A percentile compares a stretch with the other conserved stretches of the same genome.
Conservation (phyloP, 345 rosid species). For the Adansonia digitata region DNA sequence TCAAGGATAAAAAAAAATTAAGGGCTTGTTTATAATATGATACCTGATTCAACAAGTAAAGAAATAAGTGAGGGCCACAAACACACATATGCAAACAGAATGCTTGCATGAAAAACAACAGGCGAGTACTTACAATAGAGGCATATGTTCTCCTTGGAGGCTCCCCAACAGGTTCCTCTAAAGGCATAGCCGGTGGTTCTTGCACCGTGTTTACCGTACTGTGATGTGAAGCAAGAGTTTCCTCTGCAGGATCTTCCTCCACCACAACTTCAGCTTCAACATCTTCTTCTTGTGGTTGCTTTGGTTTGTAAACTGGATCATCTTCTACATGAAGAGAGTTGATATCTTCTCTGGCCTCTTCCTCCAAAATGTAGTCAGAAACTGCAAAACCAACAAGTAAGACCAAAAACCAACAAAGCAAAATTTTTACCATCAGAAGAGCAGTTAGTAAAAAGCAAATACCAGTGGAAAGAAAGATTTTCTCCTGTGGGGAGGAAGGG, state of each 20-base stretch:
- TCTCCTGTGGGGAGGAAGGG: too few relatives aligned
- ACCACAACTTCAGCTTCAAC: conserved; percentile 50
- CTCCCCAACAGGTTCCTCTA: conserved; percentile 67
- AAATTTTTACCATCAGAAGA: background rate
- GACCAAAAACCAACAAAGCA: background rate
- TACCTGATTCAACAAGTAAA: background rate
- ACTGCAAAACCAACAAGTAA: conserved; percentile 33
- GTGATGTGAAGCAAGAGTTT: conserved; percentile 32
- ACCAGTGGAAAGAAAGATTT: background rate
- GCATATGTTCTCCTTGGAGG: conserved; percentile 74
- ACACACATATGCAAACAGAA: background rate
- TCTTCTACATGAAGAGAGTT: conserved; percentile 63
- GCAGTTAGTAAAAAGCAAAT: background rate
- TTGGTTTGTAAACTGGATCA: conserved; percentile 63
- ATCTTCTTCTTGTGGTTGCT: conserved; percentile 59
- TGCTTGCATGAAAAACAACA: conserved; percentile 5
- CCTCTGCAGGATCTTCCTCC: conserved; percentile 65
- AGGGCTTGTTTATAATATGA: background rate
- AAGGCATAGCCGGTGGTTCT: conserved; percentile 36
- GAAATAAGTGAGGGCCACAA: background rate
- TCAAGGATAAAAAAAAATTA: background rate
- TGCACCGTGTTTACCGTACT: conserved; percentile 40
- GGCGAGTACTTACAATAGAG: conserved; percentile 60
- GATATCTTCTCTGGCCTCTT: conserved; percentile 74
- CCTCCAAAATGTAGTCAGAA: conserved; percentile 71